Base-by-base conservation (phyloP, 768 basidiomycete genomes). In the Cyclocybe cylindracea region DNA sequence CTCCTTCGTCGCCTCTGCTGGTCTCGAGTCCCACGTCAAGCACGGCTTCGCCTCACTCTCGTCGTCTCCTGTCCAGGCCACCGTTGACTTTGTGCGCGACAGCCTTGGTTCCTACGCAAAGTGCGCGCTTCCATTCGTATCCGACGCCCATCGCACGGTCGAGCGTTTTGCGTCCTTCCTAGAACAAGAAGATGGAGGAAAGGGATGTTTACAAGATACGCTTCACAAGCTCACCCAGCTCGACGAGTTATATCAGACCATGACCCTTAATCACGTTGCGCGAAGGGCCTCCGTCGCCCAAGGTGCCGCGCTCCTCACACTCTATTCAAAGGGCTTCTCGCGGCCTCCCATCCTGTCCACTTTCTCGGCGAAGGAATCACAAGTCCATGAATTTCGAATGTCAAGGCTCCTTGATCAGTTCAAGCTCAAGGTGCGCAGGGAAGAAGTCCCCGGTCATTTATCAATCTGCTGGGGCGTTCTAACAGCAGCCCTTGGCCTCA, bases 1-100 rank as follows among this genome's bases (percentile, higher is more conserved):
- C 34, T 89, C 96, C 1, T 99, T 99, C 67, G 91, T 98, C 52
- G 91, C 95, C 0, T 97, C 94, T 1, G 83, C 91, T 2, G 96
- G 96, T 1, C 79, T 98, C 53, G 96, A 99, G 63, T 93, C 94
- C 4, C 94, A 85, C 65, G 71, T 83, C 37, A 86, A 89, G 24
- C 97, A 99, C 66, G 97, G 94, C 0, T 89, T 95, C 62, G 56
- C 74, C 11, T 62, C 77, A 1, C 86, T 93, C 60, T 61, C 78
- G 0, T 43, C 64, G 14, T 50, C 58, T 7, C 18, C 54, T 46
- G 57, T 69, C 59, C 52, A 64, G 47, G 46, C 70, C 24, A 79
- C 78, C 16, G 62, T 83, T 46, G 73, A 76, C 31, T 96, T 94
- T 66, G 53, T 95, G 31, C 77, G 78, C 37, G 82, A 87, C 65